A percentile compares a stretch with the other conserved stretches of the same genome.
Conservation (phyloP, 768 basidiomycete genomes). For the Kwoniella europaea region DNA sequence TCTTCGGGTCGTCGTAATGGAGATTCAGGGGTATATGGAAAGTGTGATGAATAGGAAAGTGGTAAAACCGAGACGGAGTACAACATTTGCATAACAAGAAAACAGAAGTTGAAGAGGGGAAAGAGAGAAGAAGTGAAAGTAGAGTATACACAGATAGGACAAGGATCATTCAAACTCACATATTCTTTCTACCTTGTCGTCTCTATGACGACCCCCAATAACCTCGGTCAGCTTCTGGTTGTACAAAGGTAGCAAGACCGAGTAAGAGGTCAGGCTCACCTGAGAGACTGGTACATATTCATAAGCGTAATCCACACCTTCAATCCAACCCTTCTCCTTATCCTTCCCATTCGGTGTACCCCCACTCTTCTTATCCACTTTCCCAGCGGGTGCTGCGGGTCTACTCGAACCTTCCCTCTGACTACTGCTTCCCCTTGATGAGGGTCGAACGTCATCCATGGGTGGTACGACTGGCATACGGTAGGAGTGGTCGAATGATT, state of each 20-base stretch:
- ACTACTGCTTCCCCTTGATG: conserved; percentile 5
- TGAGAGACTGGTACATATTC: conserved; percentile 50
- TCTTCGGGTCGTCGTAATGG: too few species aligned
- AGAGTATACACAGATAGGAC: not conserved
- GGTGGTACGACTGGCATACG: conserved; percentile 21
- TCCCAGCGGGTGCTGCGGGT: conserved; percentile 20
- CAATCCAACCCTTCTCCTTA: conserved; percentile 28
- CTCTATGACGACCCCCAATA: conserved; percentile 15
- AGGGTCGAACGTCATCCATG: conserved; percentile 13
- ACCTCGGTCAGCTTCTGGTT: too few species aligned
- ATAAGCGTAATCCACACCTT: conserved; percentile 45
- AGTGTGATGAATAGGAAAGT: too few species aligned
- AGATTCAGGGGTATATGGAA: too few species aligned
- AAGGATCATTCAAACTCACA: conserved; percentile 40
- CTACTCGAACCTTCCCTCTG: conserved; percentile 14
- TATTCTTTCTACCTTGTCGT: conserved; percentile 46
- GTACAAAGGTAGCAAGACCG: not conserved
- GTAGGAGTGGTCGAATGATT: not conserved
- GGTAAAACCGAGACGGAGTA: too few species aligned
- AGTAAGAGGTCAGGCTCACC: conserved; percentile 30
- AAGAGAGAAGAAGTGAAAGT: not conserved
- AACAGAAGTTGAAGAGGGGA: not conserved
- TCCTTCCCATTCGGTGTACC: conserved; percentile 2
- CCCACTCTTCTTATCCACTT: conserved; percentile 20
- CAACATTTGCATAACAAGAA: not conserved